A percentile compares a stretch with the other conserved stretches of the same genome.
Evolutionary conservation across 345 rosid species (phyloP).

Genomic region (Gossypium turneri): DNA sequence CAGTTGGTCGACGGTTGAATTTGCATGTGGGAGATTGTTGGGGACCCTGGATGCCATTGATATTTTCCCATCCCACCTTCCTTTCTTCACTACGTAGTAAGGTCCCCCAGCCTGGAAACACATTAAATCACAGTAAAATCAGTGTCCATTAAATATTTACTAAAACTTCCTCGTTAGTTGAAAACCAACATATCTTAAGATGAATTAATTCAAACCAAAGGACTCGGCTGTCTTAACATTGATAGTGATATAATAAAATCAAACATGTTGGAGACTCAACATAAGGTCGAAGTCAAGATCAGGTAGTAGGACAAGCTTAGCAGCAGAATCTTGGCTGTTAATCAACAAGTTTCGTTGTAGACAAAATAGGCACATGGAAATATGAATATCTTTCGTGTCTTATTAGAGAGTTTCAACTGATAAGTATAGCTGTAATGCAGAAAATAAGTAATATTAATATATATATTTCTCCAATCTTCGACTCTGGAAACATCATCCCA

Average conservation of each 20-base stretch:
- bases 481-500: not conserved
- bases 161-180: not conserved
- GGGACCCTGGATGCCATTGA: constrained; percentile 60
- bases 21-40: constrained; percentile 49
- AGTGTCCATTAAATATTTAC: not conserved
- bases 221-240: not conserved
- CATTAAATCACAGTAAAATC: not conserved
- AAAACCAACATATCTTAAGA: not conserved
- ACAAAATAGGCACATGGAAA: constrained; percentile 7
- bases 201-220: not conserved
- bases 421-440: constrained; percentile 6
- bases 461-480: not conserved
- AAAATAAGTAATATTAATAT: not conserved
- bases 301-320: not conserved
- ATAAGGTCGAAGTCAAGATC: not conserved
- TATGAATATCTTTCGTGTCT: not conserved
- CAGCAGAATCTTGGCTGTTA: not conserved
- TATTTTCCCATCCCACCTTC: constrained; percentile 72
- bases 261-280: not conserved
- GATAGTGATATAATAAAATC: not conserved
- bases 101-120: constrained; percentile 66
- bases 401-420: not conserved
- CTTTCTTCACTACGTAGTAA: constrained; percentile 72
- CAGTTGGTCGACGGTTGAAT: constrained; percentile 64
- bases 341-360: not conserved